Evolutionary conservation across 768 basidiomycete genomes (phyloP).

Genomic region (Boletellus sp.): DNA sequence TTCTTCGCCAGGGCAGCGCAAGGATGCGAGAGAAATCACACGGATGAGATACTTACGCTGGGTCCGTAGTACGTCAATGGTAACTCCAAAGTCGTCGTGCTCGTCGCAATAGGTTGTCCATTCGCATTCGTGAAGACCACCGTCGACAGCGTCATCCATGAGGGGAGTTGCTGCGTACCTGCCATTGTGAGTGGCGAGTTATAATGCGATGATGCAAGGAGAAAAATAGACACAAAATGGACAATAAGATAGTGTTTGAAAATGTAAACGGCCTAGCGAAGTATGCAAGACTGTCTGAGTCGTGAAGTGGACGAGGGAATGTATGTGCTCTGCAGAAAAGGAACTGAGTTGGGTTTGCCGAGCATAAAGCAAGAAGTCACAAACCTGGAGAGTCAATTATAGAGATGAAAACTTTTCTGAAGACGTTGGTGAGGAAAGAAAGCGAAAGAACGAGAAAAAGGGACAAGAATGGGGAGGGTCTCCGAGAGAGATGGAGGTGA

Average conservation of each 20-base stretch:
- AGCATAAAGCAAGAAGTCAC: conserved; percentile 2
- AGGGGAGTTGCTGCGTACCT: conserved; percentile 61
- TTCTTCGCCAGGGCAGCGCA: background rate
- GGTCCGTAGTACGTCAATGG: conserved; percentile 83
- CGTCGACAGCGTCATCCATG: conserved; percentile 64
- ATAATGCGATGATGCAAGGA: background rate
- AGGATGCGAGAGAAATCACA: background rate
- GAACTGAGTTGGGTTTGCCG: background rate
- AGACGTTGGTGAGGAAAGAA: conserved; percentile 9
- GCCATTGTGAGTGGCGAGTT: conserved; percentile 23
- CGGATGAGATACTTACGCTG: conserved; percentile 50
- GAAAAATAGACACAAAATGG: conserved; percentile 9
- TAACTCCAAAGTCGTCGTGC: conserved; percentile 56
- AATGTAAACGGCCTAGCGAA: background rate
- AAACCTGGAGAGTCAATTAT: conserved; percentile 12
- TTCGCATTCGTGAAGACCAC: conserved; percentile 49
- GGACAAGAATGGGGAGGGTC: conserved; percentile 1
- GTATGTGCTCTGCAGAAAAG: conserved; percentile 20
- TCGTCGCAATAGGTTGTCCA: conserved; percentile 54
- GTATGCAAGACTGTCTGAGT: conserved; percentile 5
- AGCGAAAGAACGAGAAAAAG: conserved; percentile 1
- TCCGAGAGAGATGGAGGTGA: conserved; percentile 8
- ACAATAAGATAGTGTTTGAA: conserved; percentile 3
- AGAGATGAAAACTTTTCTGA: conserved; percentile 15
- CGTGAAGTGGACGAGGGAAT: conserved; percentile 20